Evolutionary conservation across 1,139 yeast genomes (phyloP).

Genomic region (Arxiozyma slooffiae): DNA sequence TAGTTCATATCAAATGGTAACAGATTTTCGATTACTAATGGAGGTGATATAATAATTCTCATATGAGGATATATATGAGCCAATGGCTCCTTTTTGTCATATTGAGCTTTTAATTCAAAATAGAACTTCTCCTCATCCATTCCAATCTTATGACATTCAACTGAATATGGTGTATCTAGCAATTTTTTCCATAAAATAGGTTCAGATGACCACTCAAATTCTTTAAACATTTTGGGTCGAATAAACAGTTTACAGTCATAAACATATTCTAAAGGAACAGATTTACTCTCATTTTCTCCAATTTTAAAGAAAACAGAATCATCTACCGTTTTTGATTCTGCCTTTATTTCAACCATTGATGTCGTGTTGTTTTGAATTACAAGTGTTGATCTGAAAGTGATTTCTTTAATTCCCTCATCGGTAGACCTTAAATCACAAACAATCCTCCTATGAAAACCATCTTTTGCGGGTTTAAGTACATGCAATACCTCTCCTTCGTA

Average conservation of each 20-base stretch:
- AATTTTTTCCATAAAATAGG: slow-evolving; percentile 58
- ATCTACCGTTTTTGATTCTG: slow-evolving; percentile 32
- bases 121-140: slow-evolving; percentile 42
- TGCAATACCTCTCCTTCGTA: slow-evolving; percentile 79
- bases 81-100: slow-evolving; percentile 55
- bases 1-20: slow-evolving; percentile 75
- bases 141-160: slow-evolving; percentile 47
- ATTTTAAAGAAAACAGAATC: slow-evolving; percentile 30
- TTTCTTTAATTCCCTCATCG: slow-evolving; percentile 67
- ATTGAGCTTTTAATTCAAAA: slow-evolving; percentile 66
- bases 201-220: slow-evolving; percentile 60
- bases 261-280: slow-evolving; percentile 68
- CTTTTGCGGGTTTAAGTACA: slow-evolving; percentile 52
- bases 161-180: slow-evolving; percentile 41
- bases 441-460: slow-evolving; percentile 62
- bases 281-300: slow-evolving; percentile 44
- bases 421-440: slow-evolving; percentile 62
- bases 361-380: slow-evolving; percentile 49
- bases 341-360: slow-evolving; percentile 51
- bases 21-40: slow-evolving; percentile 74
- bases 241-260: slow-evolving; percentile 49
- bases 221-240: slow-evolving; percentile 48
- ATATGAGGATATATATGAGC: slow-evolving; percentile 76
- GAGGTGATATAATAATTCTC: slow-evolving; percentile 71
- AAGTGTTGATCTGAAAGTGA: slow-evolving; percentile 67